Percentiles rank a stretch among this genome's conserved stretches.
phyloP scores from a whole-genome alignment of 2,329 filamentous ascomycete species.

The Simplicillium sp. region DNA sequence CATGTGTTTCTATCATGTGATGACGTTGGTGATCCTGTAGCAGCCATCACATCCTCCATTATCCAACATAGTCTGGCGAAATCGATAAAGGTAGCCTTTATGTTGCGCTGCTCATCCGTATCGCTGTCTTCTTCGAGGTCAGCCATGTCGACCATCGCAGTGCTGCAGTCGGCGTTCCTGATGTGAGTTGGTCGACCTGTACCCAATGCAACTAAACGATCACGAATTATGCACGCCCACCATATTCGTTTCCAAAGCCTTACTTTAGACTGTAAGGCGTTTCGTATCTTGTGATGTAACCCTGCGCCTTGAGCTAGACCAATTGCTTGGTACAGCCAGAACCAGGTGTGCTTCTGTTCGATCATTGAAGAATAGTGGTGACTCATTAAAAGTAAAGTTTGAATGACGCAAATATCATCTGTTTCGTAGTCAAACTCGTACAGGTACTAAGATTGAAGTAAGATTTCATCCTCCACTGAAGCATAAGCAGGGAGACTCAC shows the following conservation, averaged over 20 bases:
- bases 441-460: slow-evolving; percentile 4
- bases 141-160: slow-evolving; percentile 7
- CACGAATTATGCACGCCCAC: slow-evolving; percentile 12
- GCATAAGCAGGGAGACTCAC: slow-evolving; percentile 1
- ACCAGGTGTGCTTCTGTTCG: slow-evolving; percentile 14
- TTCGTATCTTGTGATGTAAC: slow-evolving; percentile 6
- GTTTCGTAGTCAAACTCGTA: slow-evolving; percentile 11
- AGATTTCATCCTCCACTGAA: background rate
- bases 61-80: slow-evolving; percentile 12
- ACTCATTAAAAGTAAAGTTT: slow-evolving; percentile 11
- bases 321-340: slow-evolving; percentile 12
- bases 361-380: slow-evolving; percentile 12
- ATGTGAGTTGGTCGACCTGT: slow-evolving; percentile 12
- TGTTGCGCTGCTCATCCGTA: slow-evolving; percentile 7
- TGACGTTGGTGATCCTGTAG: slow-evolving; percentile 6
- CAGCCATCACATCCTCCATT: slow-evolving; percentile 10
- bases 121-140: slow-evolving; percentile 11
- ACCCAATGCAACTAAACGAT: slow-evolving; percentile 10
- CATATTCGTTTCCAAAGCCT: slow-evolving; percentile 11
- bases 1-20: background rate
- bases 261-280: slow-evolving; percentile 5
- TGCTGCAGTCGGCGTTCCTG: slow-evolving; percentile 12
- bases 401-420: slow-evolving; percentile 10
- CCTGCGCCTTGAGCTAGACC: slow-evolving; percentile 10
- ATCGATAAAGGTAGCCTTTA: slow-evolving; percentile 11